phyloP scores from a whole-genome alignment of 306 rosid genomes.

The Lithocarpus polystachyus region DNA sequence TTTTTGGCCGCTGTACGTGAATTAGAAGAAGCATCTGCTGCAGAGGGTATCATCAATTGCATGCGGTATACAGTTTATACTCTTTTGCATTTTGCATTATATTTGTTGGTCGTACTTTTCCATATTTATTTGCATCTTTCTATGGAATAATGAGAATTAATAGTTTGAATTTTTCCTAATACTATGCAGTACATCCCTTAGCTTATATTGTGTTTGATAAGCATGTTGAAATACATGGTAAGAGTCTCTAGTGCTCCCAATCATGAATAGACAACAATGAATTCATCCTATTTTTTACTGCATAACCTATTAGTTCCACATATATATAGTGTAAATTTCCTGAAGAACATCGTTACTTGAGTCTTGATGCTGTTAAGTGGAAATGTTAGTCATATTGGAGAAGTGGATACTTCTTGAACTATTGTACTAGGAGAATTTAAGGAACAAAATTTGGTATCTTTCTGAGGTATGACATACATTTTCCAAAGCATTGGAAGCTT shows the following conservation, averaged over 20 bases:
- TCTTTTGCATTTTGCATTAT: background rate
- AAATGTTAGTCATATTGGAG: background rate
- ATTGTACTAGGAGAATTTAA: background rate
- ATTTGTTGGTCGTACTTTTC: background rate
- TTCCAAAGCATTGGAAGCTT: background rate
- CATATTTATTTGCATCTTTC: background rate
- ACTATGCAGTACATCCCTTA: background rate
- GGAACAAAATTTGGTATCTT: background rate
- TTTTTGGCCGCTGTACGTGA: conserved; percentile 48
- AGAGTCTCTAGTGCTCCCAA: background rate
- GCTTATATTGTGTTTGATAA: background rate
- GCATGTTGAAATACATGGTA: background rate
- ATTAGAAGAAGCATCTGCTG: conserved; percentile 68
- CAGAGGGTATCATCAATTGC: conserved; percentile 51
- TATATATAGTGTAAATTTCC: background rate
- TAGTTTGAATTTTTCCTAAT: background rate
- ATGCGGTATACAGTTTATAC: conserved; percentile 44
- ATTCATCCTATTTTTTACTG: background rate
- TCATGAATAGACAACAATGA: background rate
- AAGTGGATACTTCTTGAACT: background rate
- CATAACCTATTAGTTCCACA: background rate
- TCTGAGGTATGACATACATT: background rate
- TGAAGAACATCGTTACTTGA: background rate
- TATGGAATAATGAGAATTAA: background rate
- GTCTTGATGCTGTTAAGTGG: background rate